Evolutionary conservation across 306 rosid genomes (phyloP).

Genomic region (Quercus cerris): DNA sequence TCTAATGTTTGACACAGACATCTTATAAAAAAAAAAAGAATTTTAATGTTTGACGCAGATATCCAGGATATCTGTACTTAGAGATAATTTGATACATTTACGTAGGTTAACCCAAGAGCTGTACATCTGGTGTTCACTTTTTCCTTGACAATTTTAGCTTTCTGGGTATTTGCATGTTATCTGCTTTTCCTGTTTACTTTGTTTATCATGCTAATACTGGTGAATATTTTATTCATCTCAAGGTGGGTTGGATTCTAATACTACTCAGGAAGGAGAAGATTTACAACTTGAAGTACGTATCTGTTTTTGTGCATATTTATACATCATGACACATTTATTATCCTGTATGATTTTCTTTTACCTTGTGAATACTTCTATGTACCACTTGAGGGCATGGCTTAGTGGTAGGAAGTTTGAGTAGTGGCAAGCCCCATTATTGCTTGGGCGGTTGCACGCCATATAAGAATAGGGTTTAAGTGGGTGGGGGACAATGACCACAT

Average conservation of each 20-base stretch:
- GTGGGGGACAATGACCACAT: too few relatives aligned
- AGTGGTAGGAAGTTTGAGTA: too few relatives aligned
- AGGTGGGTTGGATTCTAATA: conserved; percentile 65
- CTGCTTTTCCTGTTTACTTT: conserved; percentile 7
- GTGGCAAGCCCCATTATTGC: too few relatives aligned
- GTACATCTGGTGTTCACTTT: conserved; percentile 2
- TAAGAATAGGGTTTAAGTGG: too few relatives aligned
- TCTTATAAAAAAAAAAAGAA: not conserved
- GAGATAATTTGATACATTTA: not conserved
- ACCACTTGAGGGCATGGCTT: too few relatives aligned
- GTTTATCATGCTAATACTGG: conserved; percentile 34
- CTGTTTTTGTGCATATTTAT: conserved; percentile 28
- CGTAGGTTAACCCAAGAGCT: not conserved
- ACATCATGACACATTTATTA: conserved; percentile 18
- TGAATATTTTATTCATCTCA: conserved; percentile 19
- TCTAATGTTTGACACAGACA: not conserved
- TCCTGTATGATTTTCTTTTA: conserved; percentile 7
- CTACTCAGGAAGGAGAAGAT: conserved; percentile 51
- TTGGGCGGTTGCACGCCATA: too few relatives aligned
- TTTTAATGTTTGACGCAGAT: not conserved
- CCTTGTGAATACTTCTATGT: not conserved
- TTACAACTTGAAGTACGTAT: conserved; percentile 72
- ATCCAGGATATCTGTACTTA: not conserved
- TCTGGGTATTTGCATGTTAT: not conserved
- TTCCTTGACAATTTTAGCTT: conserved; percentile 6